Evolutionary conservation across 129 eudicot genomes (phyloP), one percentile per base, ranked within the genome.

Genomic region (Artemisia annua): DNA sequence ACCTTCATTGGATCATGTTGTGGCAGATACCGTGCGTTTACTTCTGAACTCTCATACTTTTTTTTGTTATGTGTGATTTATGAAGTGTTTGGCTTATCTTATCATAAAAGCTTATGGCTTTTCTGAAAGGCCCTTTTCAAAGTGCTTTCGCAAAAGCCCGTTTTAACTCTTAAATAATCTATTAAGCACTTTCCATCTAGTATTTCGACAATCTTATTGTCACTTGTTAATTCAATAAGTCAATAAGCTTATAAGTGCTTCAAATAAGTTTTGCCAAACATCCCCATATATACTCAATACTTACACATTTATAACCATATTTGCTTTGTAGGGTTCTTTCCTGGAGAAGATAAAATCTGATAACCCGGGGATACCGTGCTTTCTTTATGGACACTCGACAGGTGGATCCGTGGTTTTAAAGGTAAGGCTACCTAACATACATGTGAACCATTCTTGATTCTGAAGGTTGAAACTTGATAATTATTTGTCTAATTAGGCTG

Each of bases 401-500:
- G 98, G 98, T 78, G 98, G 98, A 17, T 85, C 98, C 59, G 97
- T 94, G 73, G 96, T 90, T 59, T 65, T 94, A 76, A 94, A 94
- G 92, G 98, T 87, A 78, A 35, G 58, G 52, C 58, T 35, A 48
- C 26, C 53, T 46, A 3, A 65, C 55, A 32, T n/a, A 14, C 35
- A 56, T 48, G 52, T 52, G 17, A 53, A 44, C 61, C 32, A 2
- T 39, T 24, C 30, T 16, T 15, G 14, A 32, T 71, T 75, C 50
- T 39, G 35, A 63, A 53, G 76, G 51, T 61, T 48, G 10, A 54
- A 73, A 30, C 60, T 66, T 48, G 11, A n/a, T 58, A 28, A 18
- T 73, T 17, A 44, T 51, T 30, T 65, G 39, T 43, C 78, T 55
- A 11, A 52, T 22, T 75, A 94, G 98, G 98, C 98, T 35, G 97